Percentiles rank a stretch among this genome's conserved stretches.
Conservation (phyloP, 2,329 filamentous ascomycete genomes). For the Corynespora cassiicola region DNA sequence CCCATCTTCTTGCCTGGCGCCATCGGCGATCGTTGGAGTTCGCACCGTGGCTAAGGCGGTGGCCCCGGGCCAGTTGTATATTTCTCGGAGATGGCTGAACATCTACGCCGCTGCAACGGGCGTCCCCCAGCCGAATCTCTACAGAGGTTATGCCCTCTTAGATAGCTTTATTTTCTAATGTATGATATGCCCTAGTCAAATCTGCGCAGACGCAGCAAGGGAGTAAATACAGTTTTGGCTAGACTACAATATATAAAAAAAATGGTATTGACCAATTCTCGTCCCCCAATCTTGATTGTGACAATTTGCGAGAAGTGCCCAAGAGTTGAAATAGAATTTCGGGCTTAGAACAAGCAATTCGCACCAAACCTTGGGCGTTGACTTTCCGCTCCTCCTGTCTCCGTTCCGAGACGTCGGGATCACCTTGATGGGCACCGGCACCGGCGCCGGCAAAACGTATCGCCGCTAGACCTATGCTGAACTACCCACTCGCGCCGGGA, state of each 20-base stretch:
- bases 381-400: too few species aligned
- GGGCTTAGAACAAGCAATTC: too few species aligned
- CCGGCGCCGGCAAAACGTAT: too few species aligned
- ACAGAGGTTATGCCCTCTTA: conserved; percentile 46
- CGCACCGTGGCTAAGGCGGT: conserved; percentile 24
- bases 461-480: too few species aligned
- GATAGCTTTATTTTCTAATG: conserved; percentile 52
- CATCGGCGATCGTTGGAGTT: conserved; percentile 11
- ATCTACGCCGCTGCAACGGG: conserved; percentile 23
- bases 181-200: conserved; percentile 43
- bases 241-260: too few species aligned
- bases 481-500: not conserved
- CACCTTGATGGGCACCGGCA: too few species aligned
- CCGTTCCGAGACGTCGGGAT: too few species aligned
- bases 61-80: conserved; percentile 40
- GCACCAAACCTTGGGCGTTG: too few species aligned
- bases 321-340: too few species aligned
- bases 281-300: too few species aligned
- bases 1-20: conserved; percentile 30
- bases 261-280: too few species aligned
- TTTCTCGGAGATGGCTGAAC: conserved; percentile 42
- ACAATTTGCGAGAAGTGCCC: too few species aligned
- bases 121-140: conserved; percentile 27
- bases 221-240: conserved; percentile 44
- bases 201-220: conserved; percentile 37